phyloP scores from a whole-genome alignment of 2,329 filamentous ascomycete genomes.

The Allantophomopsis cytisporea region DNA sequence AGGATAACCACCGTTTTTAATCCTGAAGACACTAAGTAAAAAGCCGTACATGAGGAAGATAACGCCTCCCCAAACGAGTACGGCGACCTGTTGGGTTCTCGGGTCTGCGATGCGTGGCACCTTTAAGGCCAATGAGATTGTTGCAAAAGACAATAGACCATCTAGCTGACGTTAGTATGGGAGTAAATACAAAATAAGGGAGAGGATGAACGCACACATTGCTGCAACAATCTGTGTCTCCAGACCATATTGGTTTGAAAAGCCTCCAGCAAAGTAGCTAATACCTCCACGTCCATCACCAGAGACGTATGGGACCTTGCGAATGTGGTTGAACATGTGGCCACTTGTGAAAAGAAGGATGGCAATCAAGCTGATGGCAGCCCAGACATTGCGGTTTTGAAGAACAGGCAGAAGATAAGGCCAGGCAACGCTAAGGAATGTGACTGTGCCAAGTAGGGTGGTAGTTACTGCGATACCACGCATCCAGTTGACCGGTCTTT shows the following conservation, averaged over 20 bases:
- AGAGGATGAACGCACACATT: slow-evolving; percentile 56
- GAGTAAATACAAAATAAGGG: slow-evolving; percentile 3
- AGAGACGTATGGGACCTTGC: slow-evolving; percentile 84
- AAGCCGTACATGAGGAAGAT: slow-evolving; percentile 85
- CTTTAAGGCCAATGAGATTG: slow-evolving; percentile 83
- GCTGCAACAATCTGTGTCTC: slow-evolving; percentile 93
- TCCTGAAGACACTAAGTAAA: slow-evolving; percentile 81
- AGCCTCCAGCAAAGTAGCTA: slow-evolving; percentile 80
- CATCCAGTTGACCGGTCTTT: slow-evolving; percentile 78
- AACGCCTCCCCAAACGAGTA: slow-evolving; percentile 65
- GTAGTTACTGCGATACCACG: slow-evolving; percentile 57
- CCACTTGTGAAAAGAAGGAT: slow-evolving; percentile 91
- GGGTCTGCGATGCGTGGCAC: slow-evolving; percentile 76
- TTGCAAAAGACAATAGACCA: slow-evolving; percentile 73
- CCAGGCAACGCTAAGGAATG: slow-evolving; percentile 55
- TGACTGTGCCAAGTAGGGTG: slow-evolving; percentile 54
- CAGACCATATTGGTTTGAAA: slow-evolving; percentile 85
- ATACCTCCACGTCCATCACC: slow-evolving; percentile 77
- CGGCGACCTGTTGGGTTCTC: slow-evolving; percentile 65
- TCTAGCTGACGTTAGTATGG: slow-evolving; percentile 27
- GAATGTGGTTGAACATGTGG: slow-evolving; percentile 99
- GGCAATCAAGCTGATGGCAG: slow-evolving; percentile 72
- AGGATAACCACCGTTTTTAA: slow-evolving; percentile 91
- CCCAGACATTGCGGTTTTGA: slow-evolving; percentile 90
- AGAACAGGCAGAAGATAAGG: slow-evolving; percentile 72